Conservation (phyloP, 2,329 filamentous ascomycete species). For the Colletotrichum sp. region DNA sequence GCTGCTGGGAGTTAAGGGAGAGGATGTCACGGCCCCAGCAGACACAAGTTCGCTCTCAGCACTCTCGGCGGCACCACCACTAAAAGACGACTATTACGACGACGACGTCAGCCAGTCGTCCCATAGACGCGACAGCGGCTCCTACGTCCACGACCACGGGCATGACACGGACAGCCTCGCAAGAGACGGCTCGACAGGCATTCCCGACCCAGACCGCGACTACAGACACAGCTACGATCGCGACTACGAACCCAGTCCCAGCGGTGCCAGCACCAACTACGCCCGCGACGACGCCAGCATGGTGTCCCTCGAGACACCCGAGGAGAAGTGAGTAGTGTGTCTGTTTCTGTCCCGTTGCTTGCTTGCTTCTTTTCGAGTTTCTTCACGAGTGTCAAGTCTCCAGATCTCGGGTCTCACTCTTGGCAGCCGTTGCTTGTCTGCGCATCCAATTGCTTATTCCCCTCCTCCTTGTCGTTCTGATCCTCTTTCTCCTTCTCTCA, state of each 20-base stretch:
- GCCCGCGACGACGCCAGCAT: constrained; percentile 1
- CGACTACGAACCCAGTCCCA: neutral
- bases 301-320: neutral
- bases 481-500: neutral
- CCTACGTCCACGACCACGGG: constrained; percentile 32
- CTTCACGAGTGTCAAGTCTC: neutral
- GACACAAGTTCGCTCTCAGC: neutral
- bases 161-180: constrained; percentile 26
- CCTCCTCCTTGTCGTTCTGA: neutral
- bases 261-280: neutral
- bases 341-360: neutral
- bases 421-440: neutral
- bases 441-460: neutral
- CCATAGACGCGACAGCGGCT: constrained; percentile 40
- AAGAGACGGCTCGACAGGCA: constrained; percentile 10
- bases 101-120: constrained; percentile 33
- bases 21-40: constrained; percentile 14
- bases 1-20: constrained; percentile 13
- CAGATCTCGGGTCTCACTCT: neutral
- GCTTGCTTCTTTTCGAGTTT: neutral
- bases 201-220: constrained; percentile 5
- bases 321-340: neutral
- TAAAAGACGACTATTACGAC: constrained; percentile 28
- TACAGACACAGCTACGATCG: neutral
- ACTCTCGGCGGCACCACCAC: constrained; percentile 19